These are phyloP conservation scores for Colletotrichum lentis DNA, from an alignment of 2,329 filamentous ascomycete genomes.

Conservation along the genomic window DNA sequence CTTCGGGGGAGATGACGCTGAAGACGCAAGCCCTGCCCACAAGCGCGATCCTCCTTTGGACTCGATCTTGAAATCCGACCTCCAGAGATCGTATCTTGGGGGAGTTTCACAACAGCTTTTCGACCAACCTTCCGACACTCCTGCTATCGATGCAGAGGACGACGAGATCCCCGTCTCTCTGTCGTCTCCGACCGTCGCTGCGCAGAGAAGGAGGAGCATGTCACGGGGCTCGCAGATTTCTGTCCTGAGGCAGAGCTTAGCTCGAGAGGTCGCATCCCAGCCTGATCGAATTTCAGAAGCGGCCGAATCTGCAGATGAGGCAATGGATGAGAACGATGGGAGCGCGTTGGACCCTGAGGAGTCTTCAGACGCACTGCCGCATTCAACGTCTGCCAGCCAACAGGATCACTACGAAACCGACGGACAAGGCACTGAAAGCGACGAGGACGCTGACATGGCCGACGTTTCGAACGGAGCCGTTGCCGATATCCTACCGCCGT, in stretches of 20 bases:
- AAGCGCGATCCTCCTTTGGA: conserved; percentile 13
- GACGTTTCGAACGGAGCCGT: background rate
- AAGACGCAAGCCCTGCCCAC: background rate
- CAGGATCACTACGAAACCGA: background rate
- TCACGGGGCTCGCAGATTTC: conserved; percentile 36
- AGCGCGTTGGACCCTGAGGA: background rate
- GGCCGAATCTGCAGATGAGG: conserved; percentile 18
- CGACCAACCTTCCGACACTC: background rate
- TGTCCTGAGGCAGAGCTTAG: conserved; percentile 15
- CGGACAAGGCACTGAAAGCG: background rate
- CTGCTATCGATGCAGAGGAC: conserved; percentile 1
- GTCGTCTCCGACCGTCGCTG: conserved; percentile 23
- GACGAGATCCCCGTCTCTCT: background rate
- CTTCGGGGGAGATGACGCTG: background rate
- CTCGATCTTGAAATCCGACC: conserved; percentile 7
- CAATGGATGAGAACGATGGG: background rate
- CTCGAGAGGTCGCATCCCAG: conserved; percentile 14
- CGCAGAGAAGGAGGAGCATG: conserved; percentile 34
- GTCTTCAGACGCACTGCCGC: background rate
- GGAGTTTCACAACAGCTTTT: conserved; percentile 27
- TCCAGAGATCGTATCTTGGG: conserved; percentile 20
- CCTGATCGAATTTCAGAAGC: conserved; percentile 9
- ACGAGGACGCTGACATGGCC: conserved; percentile 11
- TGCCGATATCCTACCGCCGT: conserved; percentile 24
- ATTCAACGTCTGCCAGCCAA: background rate